These are phyloP conservation scores for Kodamaea fukazawae DNA, from an alignment of 805 yeast species.

Conservation along the genomic window DNA sequence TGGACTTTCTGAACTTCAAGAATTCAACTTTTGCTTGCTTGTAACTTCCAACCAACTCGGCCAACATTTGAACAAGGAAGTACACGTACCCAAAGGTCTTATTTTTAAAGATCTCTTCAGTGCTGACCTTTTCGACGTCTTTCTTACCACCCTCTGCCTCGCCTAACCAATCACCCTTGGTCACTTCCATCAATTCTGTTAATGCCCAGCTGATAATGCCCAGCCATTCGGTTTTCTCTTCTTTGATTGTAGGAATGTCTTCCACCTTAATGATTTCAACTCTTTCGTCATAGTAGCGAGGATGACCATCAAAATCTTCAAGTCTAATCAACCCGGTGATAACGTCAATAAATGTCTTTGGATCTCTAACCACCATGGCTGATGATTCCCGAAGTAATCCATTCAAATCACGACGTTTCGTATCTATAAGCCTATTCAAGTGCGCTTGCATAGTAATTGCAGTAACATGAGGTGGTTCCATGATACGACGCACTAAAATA, in stretches of 20 bases:
- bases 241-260: conserved; percentile 2
- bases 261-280: conserved; percentile 11
- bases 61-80: conserved; percentile 63
- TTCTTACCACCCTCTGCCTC: conserved; percentile 10
- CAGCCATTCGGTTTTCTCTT: conserved; percentile 14
- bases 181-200: conserved; percentile 57
- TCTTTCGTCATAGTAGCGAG: conserved; percentile 9
- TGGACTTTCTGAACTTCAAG: conserved; percentile 63
- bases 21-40: conserved; percentile 80
- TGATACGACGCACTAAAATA: too few relatives aligned
- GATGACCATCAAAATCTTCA: conserved; percentile 40
- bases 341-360: conserved; percentile 46
- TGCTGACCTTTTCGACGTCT: not conserved
- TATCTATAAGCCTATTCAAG: conserved; percentile 8
- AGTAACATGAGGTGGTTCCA: not conserved
- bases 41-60: conserved; percentile 75
- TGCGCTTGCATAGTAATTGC: conserved; percentile 4
- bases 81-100: conserved; percentile 59
- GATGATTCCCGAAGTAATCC: conserved; percentile 49
- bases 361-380: conserved; percentile 47
- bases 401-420: conserved; percentile 22
- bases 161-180: conserved; percentile 37
- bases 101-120: conserved; percentile 11
- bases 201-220: conserved; percentile 66
- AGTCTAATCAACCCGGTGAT: conserved; percentile 43